phyloP scores from a whole-genome alignment of 805 yeast genomes.

The Candida silvicultrix region DNA sequence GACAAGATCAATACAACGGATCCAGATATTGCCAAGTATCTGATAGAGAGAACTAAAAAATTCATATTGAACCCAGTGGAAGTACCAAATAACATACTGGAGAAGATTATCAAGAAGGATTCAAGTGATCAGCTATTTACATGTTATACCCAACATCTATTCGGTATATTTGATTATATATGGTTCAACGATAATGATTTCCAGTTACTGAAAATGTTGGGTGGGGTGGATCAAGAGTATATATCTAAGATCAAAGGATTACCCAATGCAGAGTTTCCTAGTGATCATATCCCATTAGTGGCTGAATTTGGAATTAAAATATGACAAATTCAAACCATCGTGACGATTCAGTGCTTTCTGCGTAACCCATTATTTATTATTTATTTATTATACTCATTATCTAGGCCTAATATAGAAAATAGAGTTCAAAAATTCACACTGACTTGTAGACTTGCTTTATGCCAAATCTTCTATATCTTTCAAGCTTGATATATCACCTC shows the following conservation, averaged over 20 bases:
- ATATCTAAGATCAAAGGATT: conserved; percentile 32
- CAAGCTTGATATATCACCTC: conserved; percentile 39
- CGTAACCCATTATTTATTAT: conserved; percentile 29
- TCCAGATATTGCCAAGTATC: conserved; percentile 9
- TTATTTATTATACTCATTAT: not conserved
- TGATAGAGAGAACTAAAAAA: conserved; percentile 20
- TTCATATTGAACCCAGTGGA: conserved; percentile 25
- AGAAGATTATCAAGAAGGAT: conserved; percentile 11
- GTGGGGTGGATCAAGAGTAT: conserved; percentile 38
- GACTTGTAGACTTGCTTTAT: too few species aligned
- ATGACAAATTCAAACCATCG: conserved; percentile 6
- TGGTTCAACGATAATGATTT: conserved; percentile 42
- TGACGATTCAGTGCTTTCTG: too few species aligned
- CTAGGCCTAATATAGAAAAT: not conserved
- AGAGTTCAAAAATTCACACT: too few species aligned
- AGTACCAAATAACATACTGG: conserved; percentile 23
- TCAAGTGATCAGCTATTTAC: conserved; percentile 22
- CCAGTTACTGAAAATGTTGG: conserved; percentile 37
- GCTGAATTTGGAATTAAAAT: conserved; percentile 48
- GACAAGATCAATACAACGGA: conserved; percentile 23
- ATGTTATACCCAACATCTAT: conserved; percentile 42
- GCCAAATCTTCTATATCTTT: conserved; percentile 29
- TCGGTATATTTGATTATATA: conserved; percentile 51
- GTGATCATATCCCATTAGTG: conserved; percentile 89
- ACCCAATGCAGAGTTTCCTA: conserved; percentile 55